Conservation (phyloP, 2,329 filamentous ascomycete species). For the Sphaerulina musiva region DNA sequence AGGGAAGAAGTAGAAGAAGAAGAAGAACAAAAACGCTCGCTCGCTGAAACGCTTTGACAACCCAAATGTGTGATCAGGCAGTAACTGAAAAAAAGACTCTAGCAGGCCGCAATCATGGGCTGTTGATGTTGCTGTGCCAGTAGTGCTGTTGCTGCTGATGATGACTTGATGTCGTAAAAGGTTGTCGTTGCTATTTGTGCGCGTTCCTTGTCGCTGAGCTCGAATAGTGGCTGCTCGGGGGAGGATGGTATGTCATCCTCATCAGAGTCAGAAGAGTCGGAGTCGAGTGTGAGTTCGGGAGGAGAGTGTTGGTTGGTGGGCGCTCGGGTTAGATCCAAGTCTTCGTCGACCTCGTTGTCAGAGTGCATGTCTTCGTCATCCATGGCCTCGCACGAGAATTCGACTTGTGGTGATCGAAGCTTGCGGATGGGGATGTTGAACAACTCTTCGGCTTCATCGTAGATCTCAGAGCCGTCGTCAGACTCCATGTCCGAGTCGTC, state of each 20-base stretch:
- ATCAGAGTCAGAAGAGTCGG: constrained; percentile 35
- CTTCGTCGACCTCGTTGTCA: constrained; percentile 43
- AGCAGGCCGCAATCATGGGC: constrained; percentile 40
- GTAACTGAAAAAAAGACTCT: constrained; percentile 16
- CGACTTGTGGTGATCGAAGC: constrained; percentile 37
- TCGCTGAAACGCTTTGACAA: constrained; percentile 27
- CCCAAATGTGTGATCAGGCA: constrained; percentile 14
- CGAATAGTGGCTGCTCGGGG: constrained; percentile 40
- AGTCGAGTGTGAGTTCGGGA: constrained; percentile 46
- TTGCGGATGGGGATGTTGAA: constrained; percentile 34
- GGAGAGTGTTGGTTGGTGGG: constrained; percentile 38
- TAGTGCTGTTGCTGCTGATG: constrained; percentile 26
- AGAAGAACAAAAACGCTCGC: constrained; percentile 8
- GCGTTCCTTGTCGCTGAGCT: constrained; percentile 43
- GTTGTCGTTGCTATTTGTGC: constrained; percentile 42
- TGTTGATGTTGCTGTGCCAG: constrained; percentile 34
- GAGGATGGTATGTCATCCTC: constrained; percentile 44
- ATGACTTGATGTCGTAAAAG: constrained; percentile 38
- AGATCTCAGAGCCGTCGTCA: constrained; percentile 50
- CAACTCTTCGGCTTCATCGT: constrained; percentile 47
- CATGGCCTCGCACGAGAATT: constrained; percentile 40
- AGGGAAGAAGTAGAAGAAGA: no score
- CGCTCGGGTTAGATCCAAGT: constrained; percentile 40
- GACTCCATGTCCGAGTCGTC: constrained; percentile 49
- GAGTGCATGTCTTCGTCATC: constrained; percentile 35